phyloP scores from a whole-genome alignment of 164 flowering plant genomes.

The Berberis thunbergii region DNA sequence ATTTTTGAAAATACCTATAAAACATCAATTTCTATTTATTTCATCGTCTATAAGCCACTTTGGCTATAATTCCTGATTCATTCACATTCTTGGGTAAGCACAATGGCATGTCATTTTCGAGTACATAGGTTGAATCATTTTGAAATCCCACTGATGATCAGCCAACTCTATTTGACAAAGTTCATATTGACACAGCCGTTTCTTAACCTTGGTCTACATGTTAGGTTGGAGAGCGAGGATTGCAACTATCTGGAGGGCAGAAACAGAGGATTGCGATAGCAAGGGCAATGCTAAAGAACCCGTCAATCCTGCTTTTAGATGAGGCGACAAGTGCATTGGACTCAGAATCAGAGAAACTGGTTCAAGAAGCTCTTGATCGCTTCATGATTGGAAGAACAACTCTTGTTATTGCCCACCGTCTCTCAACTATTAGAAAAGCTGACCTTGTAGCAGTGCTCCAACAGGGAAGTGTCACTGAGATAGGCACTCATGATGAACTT shows the following conservation, averaged over 20 bases:
- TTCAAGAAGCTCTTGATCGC: constrained; percentile 93
- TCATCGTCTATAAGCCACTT: too few species aligned
- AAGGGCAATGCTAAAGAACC: constrained; percentile 96
- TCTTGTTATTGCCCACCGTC: constrained; percentile 92
- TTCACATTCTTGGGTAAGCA: too few species aligned
- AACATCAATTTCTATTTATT: too few species aligned
- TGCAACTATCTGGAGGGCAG: constrained; percentile 97
- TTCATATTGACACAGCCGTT: neutral
- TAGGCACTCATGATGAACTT: constrained; percentile 90
- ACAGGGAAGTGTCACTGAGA: constrained; percentile 78
- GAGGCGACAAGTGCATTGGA: constrained; percentile 98
- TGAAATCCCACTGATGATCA: too few species aligned
- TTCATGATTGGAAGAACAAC: constrained; percentile 99
- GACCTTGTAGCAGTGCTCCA: constrained; percentile 91
- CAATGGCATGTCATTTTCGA: too few species aligned
- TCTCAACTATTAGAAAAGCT: constrained; percentile 92
- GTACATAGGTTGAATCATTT: too few species aligned
- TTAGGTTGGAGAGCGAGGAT: constrained; percentile 97
- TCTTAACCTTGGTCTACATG: neutral
- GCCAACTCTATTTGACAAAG: too few species aligned
- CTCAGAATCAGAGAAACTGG: constrained; percentile 95
- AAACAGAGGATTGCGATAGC: constrained; percentile 97
- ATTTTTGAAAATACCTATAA: too few species aligned
- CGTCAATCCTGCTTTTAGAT: constrained; percentile 86
- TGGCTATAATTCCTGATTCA: too few species aligned